A percentile compares a stretch with the other conserved stretches of the same genome.
Conservation (phyloP, 108 stramenopile species). For the Pseudonitzschia pungens region DNA sequence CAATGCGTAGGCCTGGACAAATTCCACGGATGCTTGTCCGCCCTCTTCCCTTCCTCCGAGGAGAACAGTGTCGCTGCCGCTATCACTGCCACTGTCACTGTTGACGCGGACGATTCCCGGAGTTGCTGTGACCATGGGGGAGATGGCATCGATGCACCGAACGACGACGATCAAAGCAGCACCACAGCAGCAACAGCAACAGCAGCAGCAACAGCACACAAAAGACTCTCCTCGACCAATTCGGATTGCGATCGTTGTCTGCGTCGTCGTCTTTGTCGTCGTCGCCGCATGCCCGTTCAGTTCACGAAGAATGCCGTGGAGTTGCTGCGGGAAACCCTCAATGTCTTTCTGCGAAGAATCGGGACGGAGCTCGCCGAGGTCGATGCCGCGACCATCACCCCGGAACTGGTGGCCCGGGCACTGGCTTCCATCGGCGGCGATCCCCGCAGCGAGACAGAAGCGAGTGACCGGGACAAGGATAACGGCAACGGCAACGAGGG, state of each 20-base stretch:
- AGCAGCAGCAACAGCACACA: neutral
- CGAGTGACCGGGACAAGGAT: neutral
- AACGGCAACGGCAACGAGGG: too few species aligned
- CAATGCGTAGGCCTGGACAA: neutral
- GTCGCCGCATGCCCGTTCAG: neutral
- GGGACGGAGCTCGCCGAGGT: neutral
- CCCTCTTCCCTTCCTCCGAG: neutral
- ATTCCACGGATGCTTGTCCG: constrained; percentile 4
- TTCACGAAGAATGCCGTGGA: constrained; percentile 10
- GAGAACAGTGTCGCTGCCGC: too few species aligned
- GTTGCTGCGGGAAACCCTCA: constrained; percentile 3
- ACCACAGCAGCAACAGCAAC: neutral
- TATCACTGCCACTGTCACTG: too few species aligned
- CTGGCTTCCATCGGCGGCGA: neutral
- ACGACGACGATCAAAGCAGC: neutral
- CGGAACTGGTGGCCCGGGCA: neutral
- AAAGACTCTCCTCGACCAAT: too few species aligned
- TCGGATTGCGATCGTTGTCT: too few species aligned
- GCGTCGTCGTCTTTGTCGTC: neutral
- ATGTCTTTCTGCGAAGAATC: neutral
- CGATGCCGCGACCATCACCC: neutral
- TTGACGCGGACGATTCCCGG: neutral
- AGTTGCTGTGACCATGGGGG: neutral
- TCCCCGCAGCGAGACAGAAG: neutral
- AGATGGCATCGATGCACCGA: neutral